phyloP scores from a whole-genome alignment of 306 rosid species.

The Senna siamea region DNA sequence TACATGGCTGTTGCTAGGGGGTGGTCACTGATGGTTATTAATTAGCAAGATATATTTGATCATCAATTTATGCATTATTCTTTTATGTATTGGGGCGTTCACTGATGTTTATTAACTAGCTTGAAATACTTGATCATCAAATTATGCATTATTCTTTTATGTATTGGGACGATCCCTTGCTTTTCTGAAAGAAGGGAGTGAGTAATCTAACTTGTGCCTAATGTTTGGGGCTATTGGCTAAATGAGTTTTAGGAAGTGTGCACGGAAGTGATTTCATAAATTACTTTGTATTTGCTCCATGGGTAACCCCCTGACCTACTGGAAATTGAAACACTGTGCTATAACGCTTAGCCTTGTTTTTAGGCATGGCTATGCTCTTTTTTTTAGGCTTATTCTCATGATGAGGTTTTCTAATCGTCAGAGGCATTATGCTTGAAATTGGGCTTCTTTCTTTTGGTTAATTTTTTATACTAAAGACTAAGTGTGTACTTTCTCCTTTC shows the following conservation, averaged over 20 bases:
- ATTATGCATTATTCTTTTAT: not conserved
- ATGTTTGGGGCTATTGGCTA: conserved; percentile 15
- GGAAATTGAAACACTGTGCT: not conserved
- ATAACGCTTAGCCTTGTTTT: conserved; percentile 26
- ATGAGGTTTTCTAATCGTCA: conserved; percentile 30
- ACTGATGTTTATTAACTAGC: conserved; percentile 9
- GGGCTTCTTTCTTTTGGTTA: conserved; percentile 35
- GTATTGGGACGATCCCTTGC: not conserved
- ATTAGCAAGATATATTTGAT: conserved; percentile 14
- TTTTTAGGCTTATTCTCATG: conserved; percentile 30
- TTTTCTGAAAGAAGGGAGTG: conserved; percentile 9
- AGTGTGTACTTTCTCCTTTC: conserved; percentile 4
- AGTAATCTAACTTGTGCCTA: conserved; percentile 4
- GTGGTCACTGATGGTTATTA: conserved; percentile 27
- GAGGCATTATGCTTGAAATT: conserved; percentile 28
- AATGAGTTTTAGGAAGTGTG: not conserved
- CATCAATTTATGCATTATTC: not conserved
- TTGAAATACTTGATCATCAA: conserved; percentile 11
- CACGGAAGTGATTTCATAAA: not conserved
- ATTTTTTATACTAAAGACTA: conserved; percentile 26
- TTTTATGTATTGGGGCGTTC: conserved; percentile 22
- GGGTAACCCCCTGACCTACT: not conserved
- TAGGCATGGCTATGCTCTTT: conserved; percentile 16
- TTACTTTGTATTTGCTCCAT: conserved; percentile 13
- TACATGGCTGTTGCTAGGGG: not conserved